Percentiles rank a stretch among this genome's conserved stretches.
Evolutionary conservation across 2,329 filamentous ascomycete genomes (phyloP).

Genomic region (Colletotrichum chrysophilum): DNA sequence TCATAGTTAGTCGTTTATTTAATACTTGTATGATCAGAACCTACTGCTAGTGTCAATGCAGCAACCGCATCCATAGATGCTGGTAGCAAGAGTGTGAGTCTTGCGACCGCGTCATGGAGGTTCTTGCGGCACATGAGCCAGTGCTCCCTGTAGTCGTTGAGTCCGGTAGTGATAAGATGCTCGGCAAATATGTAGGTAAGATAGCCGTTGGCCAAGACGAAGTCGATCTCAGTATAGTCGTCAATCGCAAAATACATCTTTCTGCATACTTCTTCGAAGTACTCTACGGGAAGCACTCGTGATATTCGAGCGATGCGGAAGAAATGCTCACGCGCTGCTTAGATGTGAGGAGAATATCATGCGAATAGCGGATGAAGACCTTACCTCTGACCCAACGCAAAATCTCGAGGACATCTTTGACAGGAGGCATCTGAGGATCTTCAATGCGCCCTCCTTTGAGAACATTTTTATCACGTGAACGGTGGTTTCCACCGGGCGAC

Average conservation of each 20-base stretch:
- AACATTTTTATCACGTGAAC: no score
- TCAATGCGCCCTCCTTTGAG: background rate
- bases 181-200: constrained; percentile 39
- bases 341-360: background rate
- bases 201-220: constrained; percentile 39
- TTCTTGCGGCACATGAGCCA: constrained; percentile 30
- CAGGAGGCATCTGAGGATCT: background rate
- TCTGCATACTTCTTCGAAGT: constrained; percentile 34
- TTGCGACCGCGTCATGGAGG: constrained; percentile 20
- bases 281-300: constrained; percentile 34
- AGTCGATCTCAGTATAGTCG: constrained; percentile 34
- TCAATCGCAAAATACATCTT: constrained; percentile 41
- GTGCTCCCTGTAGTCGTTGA: constrained; percentile 26
- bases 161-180: constrained; percentile 29
- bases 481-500: accelerated
- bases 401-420: background rate
- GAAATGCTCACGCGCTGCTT: constrained; percentile 24
- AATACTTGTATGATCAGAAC: background rate
- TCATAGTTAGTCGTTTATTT: constrained; percentile 30
- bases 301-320: constrained; percentile 34
- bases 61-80: constrained; percentile 37
- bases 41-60: constrained; percentile 18
- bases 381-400: background rate
- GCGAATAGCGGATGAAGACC: background rate
- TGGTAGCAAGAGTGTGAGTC: constrained; percentile 31